These are phyloP conservation scores for Moesziomyces sp. DNA, from an alignment of 1,284 basidiomycete species.

Conservation along the genomic window DNA sequence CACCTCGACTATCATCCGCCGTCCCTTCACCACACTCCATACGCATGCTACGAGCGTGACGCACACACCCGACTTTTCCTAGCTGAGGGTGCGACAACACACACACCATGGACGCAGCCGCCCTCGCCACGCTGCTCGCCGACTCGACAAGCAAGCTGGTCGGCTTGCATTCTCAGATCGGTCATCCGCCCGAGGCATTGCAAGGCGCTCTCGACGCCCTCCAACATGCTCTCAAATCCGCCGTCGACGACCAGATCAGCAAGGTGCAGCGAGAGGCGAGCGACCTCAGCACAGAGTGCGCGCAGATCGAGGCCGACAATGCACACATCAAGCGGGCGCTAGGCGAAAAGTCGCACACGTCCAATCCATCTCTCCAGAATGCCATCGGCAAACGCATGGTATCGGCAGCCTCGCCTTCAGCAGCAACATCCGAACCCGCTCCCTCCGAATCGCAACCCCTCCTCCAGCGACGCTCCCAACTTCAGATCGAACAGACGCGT, in stretches of 20 bases:
- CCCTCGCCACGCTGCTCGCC: conserved; percentile 54
- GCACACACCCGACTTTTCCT: too few relatives aligned
- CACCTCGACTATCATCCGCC: too few relatives aligned
- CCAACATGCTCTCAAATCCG: conserved; percentile 56
- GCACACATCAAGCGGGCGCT: conserved; percentile 22
- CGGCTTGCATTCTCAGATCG: conserved; percentile 56
- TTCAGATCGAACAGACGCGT: conserved; percentile 35
- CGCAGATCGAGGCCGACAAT: conserved; percentile 30
- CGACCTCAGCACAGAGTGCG: conserved; percentile 44
- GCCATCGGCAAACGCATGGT: conserved; percentile 45
- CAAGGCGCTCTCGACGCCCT: conserved; percentile 55
- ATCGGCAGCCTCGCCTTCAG: conserved; percentile 30
- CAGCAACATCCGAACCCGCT: conserved; percentile 6
- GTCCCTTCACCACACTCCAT: too few relatives aligned
- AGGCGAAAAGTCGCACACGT: conserved; percentile 32
- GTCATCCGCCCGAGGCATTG: conserved; percentile 54
- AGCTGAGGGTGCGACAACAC: too few relatives aligned
- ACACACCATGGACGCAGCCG: conserved; percentile 55
- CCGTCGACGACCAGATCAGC: conserved; percentile 60
- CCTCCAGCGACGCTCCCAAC: conserved; percentile 38
- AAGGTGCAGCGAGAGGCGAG: conserved; percentile 54
- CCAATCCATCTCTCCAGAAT: conserved; percentile 38
- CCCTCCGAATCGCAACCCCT: conserved; percentile 25
- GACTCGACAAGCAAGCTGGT: conserved; percentile 55
- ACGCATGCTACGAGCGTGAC: too few relatives aligned